Evolutionary conservation across 306 rosid genomes (phyloP), one percentile per base, ranked within the genome.

Genomic region (Pterocarpus santalinus): DNA sequence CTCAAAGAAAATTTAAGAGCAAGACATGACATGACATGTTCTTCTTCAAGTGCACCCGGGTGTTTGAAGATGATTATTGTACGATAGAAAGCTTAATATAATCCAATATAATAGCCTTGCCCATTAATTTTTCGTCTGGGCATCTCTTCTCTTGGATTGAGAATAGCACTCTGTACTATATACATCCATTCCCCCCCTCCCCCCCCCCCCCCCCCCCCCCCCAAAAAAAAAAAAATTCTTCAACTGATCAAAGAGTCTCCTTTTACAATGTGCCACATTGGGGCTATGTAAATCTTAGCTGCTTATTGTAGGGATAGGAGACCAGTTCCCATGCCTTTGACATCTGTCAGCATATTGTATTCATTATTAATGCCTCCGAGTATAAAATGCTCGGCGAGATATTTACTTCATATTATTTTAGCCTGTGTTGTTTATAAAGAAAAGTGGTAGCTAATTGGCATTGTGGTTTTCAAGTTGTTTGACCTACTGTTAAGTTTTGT

Each of bases 1-100:
- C 94, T 85, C 98, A 94, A 44, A 90, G 98, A 84, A 94, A 91
- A 85, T 90, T 91, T 70, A 94, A 90, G 85, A 87, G 84, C 77
- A 94, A 94, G 86, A 83, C 94, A 41, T 91, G 89, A 91, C 66
- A 65, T 56, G 47, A 43, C 55, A 51, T 64, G 5, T 55, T 55
- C 61, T 74, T 66, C 68, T 56, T 33, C 68, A 43, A 70, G 69
- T 55, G 75, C 69, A 65, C 39, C 16, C 77, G 64, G 77, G 51
- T 81, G 72, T 74, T 32, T 14, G 38, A 72, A 61, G 43, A 33
- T 75, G 72, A 55, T 55, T 17, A 47, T 70, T 73, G 88, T 82
- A 76, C 69, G 33, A 60, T 84, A 77, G 80, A 69, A 78, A 69
- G 49, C 77, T 83, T 81, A 73, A 39, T 67, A 73, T 81, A 72